Conservation (phyloP, 1,284 basidiomycete species). For the Rhodofomes roseus region DNA sequence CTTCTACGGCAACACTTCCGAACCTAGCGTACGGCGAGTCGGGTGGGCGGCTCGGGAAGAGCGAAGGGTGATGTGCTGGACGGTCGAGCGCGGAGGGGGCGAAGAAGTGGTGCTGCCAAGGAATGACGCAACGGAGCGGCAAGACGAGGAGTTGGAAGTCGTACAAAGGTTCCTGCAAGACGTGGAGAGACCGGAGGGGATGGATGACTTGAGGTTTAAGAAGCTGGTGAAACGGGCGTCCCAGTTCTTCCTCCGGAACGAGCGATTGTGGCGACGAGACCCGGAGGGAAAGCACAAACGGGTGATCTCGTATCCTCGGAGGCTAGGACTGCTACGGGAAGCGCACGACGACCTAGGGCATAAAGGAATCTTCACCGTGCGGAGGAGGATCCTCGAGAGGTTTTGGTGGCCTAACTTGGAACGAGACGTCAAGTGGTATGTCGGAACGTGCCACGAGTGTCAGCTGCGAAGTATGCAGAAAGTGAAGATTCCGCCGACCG, state of each 20-base stretch:
- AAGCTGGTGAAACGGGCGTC: neutral
- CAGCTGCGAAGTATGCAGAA: conserved; percentile 23
- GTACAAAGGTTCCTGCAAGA: neutral
- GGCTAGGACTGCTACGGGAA: conserved; percentile 1
- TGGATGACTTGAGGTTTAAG: no score
- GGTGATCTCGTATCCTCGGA: neutral
- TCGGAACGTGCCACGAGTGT: conserved; percentile 34
- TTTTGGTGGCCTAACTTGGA: conserved; percentile 24
- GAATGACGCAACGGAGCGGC: no score
- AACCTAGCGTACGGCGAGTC: no score
- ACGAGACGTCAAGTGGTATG: conserved; percentile 15
- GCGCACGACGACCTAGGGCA: conserved; percentile 21
- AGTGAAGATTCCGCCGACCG: conserved; percentile 29
- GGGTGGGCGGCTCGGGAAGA: no score
- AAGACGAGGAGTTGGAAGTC: neutral
- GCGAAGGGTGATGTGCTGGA: no score
- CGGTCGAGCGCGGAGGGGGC: no score
- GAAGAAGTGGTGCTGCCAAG: no score
- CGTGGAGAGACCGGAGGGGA: neutral
- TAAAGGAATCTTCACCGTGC: conserved; percentile 14
- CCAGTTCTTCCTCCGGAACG: neutral
- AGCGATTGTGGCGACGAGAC: neutral
- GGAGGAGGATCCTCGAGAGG: conserved; percentile 2
- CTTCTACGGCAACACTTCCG: no score
- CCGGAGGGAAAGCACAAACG: neutral